Evolutionary conservation across 2,329 filamentous ascomycete species (phyloP).

Genomic region (Microdochium nivale): DNA sequence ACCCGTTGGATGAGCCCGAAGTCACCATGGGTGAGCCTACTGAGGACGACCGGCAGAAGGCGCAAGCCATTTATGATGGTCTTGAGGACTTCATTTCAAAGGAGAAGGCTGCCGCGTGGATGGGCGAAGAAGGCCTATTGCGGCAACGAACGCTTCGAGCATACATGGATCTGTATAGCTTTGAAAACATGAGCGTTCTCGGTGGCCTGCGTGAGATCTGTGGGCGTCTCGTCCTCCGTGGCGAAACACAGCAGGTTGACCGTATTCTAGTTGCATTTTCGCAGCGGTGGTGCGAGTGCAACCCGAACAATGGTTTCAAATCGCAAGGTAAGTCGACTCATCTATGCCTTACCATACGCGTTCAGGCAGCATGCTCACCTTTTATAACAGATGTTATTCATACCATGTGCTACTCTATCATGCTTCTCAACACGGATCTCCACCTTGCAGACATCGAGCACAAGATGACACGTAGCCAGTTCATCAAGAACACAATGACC

Average conservation of each 20-base stretch:
- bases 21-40: constrained; percentile 50
- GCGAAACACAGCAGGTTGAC: constrained; percentile 94
- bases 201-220: constrained; percentile 73
- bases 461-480: constrained; percentile 93
- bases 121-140: constrained; percentile 65
- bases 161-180: constrained; percentile 92
- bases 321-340: constrained; percentile 69
- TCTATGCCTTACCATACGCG: no score
- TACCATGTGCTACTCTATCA: constrained; percentile 92
- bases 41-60: constrained; percentile 67
- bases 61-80: constrained; percentile 75
- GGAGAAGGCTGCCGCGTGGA: constrained; percentile 75
- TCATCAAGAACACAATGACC: constrained; percentile 92
- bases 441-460: constrained; percentile 91
- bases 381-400: constrained; percentile 73
- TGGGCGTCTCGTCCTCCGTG: constrained; percentile 70
- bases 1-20: constrained; percentile 48
- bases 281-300: constrained; percentile 86
- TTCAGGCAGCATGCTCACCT: constrained; percentile 27
- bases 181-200: constrained; percentile 71
- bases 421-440: constrained; percentile 91
- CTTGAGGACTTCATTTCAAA: constrained; percentile 74
- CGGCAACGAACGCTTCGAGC: constrained; percentile 55
- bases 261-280: constrained; percentile 87
- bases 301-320: constrained; percentile 89